Base-by-base conservation (phyloP, 768 basidiomycete genomes). In the Guyanaporus albipodus region DNA sequence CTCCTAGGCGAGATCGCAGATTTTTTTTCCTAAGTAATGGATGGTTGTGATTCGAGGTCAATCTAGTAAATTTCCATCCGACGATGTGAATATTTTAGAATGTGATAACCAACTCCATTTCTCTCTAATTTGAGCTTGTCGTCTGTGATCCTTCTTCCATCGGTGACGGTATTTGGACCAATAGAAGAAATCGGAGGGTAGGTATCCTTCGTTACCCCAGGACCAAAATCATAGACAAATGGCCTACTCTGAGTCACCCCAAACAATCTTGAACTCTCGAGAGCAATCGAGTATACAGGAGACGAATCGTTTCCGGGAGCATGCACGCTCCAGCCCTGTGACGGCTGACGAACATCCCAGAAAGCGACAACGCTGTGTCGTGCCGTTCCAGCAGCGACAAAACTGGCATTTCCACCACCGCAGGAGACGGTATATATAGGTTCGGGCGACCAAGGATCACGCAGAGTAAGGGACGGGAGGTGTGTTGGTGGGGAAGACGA, bases 151-250 rank as follows among this genome's bases (percentile, higher is more conserved):
- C 61, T n/a, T 44, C 58, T 48, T 48, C 62, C 49, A 21, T 49
- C 32, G 4, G 29, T 14, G 8, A n/a, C 17, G n/a, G 63, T 60
- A 18, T 68, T 62, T 19, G 63, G 62, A 27, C 45, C 40, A 34
- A 46, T 24, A 46, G 58, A 22, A 32, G 52, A 7, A 26, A 72
- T 37, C n/a, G 52, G 49, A 36, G 77, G 75, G 52, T 85, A 87
- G 8, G 85, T 85, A 38, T 73, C 70, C 26, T 64, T 60, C 2
- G 66, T 72, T 12, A 83, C 76, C 9, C 76, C 79, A 8, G 81
- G 79, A 8, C 87, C 87, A 56, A 92, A 91, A 63, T 91, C 88
- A 42, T 82, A 80, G 11, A 89, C 80, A 60, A 89, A 91, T 6
- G 85, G 78, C 35, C 88, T 68, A 52, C 79, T 82, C 60, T 91